Base-by-base conservation (phyloP, 2,329 filamentous ascomycete genomes). In the Laburnicola sp. region DNA sequence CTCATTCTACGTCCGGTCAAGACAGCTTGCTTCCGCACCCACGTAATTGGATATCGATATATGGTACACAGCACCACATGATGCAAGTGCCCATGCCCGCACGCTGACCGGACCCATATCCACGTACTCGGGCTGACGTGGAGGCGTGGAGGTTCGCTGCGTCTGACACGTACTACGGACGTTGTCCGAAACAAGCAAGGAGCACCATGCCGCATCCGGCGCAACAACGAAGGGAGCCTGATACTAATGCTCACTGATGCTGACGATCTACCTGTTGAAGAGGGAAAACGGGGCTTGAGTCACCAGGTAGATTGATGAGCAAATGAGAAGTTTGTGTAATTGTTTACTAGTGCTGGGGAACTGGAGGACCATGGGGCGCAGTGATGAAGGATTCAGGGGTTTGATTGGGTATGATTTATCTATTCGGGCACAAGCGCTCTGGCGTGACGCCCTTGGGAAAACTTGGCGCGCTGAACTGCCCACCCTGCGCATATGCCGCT, bases 161-260 rank as follows among this genome's bases (percentile, higher is more conserved):
- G 39, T 52, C 45, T 51, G 54, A 59, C 62, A 60, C 56, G 55
- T 58, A 43, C 22, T 50, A 52, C 42, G 38, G 48, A 53, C 44
- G 48, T 53, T 36, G 31, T 48, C 49, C 53, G 36, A 44, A 56
- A 53, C 47, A 54, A 51, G 44, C 42, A 47, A 37, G 44, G 48
- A 34, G 32, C 48, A 46, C 51, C 41, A 40, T 45, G 28, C 37
- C 37, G n/a, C 16, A 51, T 51, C 35, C 48, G 42, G 48, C 36
- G 42, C 41, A 46, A 36, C 21, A 6, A 16, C 28, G 27, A 32
- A 22, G 31, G 32, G 32, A 30, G 39, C 39, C 25, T 25, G 25
- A 23, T 10, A 25, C 31, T 45, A 32, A 47, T 39, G 22, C 35
- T 16, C 31, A 27, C 36, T 39, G 44, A 47, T 38, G 35, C 26